phyloP scores from a whole-genome alignment of 257 asterid species.

The Rhazya stricta region DNA sequence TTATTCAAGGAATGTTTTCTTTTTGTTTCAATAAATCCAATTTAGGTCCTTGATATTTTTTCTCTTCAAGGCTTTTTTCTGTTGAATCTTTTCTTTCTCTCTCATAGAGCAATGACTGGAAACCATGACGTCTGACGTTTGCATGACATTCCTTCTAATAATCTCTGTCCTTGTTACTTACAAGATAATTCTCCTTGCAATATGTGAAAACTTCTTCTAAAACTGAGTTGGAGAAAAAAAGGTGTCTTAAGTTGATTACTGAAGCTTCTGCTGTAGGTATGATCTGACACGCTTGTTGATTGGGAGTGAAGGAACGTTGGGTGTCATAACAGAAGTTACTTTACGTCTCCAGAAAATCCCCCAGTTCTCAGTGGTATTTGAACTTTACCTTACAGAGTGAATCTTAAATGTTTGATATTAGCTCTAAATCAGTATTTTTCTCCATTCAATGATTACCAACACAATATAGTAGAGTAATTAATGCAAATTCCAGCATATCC shows the following conservation, averaged over 20 bases:
- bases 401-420: not conserved
- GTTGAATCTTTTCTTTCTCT: not conserved
- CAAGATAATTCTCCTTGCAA: not conserved
- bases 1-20: not conserved
- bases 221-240: not conserved
- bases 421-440: not conserved
- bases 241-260: constrained; percentile 7
- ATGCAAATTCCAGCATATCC: not conserved
- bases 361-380: constrained; percentile 71
- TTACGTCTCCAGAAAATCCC: constrained; percentile 94
- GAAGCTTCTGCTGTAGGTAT: constrained; percentile 45
- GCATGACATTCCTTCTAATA: not conserved
- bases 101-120: not conserved
- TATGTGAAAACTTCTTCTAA: not conserved
- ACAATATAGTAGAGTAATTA: not conserved
- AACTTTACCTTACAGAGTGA: constrained; percentile 17
- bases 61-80: not conserved
- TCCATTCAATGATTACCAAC: not conserved
- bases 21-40: not conserved
- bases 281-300: constrained; percentile 89
- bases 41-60: not conserved
- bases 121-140: not conserved
- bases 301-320: constrained; percentile 99
- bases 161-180: not conserved
- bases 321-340: constrained; percentile 91